phyloP scores from a whole-genome alignment of 108 stramenopile genomes.

The Nitzschia palea region DNA sequence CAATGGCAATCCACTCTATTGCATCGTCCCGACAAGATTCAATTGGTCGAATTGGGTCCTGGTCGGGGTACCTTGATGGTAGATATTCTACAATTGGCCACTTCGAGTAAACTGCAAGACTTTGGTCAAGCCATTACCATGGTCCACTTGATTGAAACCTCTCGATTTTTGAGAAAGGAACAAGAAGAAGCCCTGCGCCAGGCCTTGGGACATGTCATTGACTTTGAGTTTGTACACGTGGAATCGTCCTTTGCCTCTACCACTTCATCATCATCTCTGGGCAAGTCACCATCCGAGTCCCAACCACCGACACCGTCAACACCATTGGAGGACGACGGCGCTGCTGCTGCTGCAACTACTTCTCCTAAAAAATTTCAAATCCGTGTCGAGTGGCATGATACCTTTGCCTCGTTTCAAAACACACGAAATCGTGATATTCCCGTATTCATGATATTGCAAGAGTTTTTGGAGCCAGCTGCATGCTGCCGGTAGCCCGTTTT shows the following conservation, averaged over 20 bases:
- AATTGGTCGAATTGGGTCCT: conserved; percentile 93
- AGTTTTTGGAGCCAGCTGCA: conserved; percentile 96
- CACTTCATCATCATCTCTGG: too few species aligned
- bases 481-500: too few species aligned
- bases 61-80: conserved; percentile 95
- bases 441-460: conserved; percentile 82
- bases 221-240: conserved; percentile 23
- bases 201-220: conserved; percentile 31
- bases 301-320: not conserved
- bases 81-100: conserved; percentile 84
- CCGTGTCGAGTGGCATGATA: conserved; percentile 73
- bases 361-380: conserved; percentile 29
- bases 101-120: conserved; percentile 19
- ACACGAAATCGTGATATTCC: conserved; percentile 38
- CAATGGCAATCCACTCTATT: conserved; percentile 59
- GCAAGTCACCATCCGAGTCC: not conserved
- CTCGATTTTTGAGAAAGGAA: conserved; percentile 62
- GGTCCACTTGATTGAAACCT: conserved; percentile 92
- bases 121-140: conserved; percentile 35
- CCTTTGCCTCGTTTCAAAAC: conserved; percentile 52
- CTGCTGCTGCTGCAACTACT: conserved; percentile 9
- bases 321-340: too few species aligned
- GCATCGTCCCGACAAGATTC: conserved; percentile 56
- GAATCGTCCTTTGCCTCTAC: not conserved
- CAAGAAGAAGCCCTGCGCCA: conserved; percentile 74